phyloP scores from a whole-genome alignment of 495 filamentous ascomycete genomes.

The Trichoderma virens region DNA sequence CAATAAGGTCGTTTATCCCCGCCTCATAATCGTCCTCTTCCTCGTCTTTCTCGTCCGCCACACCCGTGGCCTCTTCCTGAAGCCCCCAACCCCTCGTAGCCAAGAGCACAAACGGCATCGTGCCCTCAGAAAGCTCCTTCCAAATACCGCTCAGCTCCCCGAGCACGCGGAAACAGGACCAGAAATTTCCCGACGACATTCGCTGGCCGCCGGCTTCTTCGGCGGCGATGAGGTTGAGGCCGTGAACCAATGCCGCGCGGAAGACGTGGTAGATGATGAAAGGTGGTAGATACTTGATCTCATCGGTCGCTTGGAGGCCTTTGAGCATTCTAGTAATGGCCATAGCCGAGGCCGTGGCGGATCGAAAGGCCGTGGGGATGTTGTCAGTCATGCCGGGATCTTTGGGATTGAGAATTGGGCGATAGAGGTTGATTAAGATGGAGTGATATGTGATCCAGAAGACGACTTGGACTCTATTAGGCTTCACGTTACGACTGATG shows the following conservation, averaged over 20 bases:
- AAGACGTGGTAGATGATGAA: slow-evolving; percentile 2
- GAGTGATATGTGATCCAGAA: slow-evolving; percentile 11
- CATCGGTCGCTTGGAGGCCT: background rate
- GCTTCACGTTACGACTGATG: background rate
- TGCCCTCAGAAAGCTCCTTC: background rate
- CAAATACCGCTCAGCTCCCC: background rate
- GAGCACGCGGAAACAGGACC: background rate
- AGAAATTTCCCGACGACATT: background rate
- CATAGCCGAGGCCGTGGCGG: background rate
- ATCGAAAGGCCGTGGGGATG: background rate
- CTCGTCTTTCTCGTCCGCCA: background rate
- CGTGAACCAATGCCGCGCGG: background rate
- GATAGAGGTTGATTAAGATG: background rate
- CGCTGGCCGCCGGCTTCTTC: background rate
- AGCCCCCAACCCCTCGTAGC: background rate
- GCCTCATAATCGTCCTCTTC: background rate
- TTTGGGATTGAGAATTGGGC: background rate
- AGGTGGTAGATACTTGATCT: background rate
- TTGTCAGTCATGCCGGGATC: background rate
- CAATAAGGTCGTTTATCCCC: too few species aligned
- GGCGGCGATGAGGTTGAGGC: background rate
- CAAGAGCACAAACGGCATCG: background rate
- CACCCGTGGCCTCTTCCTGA: background rate
- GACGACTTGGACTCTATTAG: slow-evolving; percentile 1
- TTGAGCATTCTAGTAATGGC: background rate